phyloP scores from a whole-genome alignment of 164 flowering plant genomes.

The Hamamelis virginiana region DNA sequence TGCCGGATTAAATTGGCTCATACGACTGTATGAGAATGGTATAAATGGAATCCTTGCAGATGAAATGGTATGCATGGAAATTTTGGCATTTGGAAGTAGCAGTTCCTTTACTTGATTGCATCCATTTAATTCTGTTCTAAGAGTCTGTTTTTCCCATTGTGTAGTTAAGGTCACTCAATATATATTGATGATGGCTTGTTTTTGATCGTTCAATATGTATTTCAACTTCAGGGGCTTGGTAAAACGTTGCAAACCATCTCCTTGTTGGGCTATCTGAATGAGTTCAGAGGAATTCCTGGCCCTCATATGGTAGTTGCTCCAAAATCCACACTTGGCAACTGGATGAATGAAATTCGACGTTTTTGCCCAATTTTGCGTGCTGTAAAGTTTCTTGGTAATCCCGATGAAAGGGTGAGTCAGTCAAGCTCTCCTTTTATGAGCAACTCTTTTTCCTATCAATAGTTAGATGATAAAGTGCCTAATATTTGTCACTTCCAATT shows the following conservation, averaged over 20 bases:
- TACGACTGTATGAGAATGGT: constrained; percentile 95
- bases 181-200: neutral
- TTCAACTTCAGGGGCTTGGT: constrained; percentile 86
- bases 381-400: constrained; percentile 95
- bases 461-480: neutral
- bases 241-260: constrained; percentile 98
- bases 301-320: constrained; percentile 99
- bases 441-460: neutral
- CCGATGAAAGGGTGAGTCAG: constrained; percentile 84
- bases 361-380: constrained; percentile 93
- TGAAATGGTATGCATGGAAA: constrained; percentile 70
- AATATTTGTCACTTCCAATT: constrained; percentile 9
- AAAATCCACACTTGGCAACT: constrained; percentile 98
- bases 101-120: neutral
- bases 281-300: constrained; percentile 94
- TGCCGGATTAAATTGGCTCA: constrained; percentile 98
- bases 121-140: neutral
- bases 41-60: constrained; percentile 99
- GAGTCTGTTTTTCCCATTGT: neutral
- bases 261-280: constrained; percentile 87
- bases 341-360: constrained; percentile 97
- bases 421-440: neutral
- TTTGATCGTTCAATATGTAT: too few species aligned
- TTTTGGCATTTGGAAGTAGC: neutral
- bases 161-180: neutral